Base-by-base conservation (phyloP, 495 filamentous ascomycete species). In the Talaromyces stipitatus region DNA sequence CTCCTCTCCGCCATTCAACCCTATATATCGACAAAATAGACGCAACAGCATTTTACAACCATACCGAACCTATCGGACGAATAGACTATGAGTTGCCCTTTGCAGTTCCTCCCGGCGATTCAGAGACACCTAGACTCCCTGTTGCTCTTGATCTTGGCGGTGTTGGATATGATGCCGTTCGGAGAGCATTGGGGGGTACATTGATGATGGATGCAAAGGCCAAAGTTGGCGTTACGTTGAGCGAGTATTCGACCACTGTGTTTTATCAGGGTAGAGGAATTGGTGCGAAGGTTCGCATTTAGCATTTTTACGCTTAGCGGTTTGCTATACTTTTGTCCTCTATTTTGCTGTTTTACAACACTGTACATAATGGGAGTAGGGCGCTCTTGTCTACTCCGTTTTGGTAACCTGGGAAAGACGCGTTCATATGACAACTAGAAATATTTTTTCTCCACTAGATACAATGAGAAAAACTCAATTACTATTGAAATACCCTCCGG, bases 31-130 rank as follows among this genome's bases (percentile, higher is more conserved):
- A 89, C 18, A 79, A 73, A 38, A 75, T 98, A 56, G 84, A 96
- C 62, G 94, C 91, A 16, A 91, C 86, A 1, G 89, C 94, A 0
- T 85, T 83, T 60, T 94, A 97, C 61, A 87, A 92, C 58, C 78
- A 90, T 53, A 86, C 85, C 20, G 82, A 91, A 23, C 80, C 84
- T 7, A 73, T 95, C 0, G 94, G 92, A 10, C 72, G 74, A 14
- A 96, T 97, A 58, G 58, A 82, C 14, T 90, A 92, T 63, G 76
- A 86, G 38, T 58, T 82, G 18, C 85, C 87, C 1, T 92, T 96
- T 65, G 78, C 83, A 9, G 86, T 92, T 8, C 88, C 85, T 4
- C 91, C 94, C 0, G 90, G 91, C 7, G 65, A 73, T 3, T 83
- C 84, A 3, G 67, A 77, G 54, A 87, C 85, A 2, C 94, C 94